Conservation (phyloP, 225 moss, liverwort and hornwort species). For the Pseudoscleropodium purum region DNA sequence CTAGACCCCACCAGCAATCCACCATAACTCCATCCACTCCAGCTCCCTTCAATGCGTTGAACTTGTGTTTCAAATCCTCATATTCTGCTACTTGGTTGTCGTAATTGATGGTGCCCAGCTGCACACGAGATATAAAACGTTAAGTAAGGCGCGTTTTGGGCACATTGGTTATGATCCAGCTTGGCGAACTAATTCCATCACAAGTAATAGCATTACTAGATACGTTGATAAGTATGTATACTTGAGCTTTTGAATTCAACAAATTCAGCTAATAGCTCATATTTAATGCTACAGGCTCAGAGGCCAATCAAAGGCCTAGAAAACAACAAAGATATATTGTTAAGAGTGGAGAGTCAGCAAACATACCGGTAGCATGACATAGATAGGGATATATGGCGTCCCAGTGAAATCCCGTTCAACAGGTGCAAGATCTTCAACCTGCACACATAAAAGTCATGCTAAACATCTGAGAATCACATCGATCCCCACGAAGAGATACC, state of each 20-base stretch:
- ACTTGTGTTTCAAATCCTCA: conserved; percentile 44
- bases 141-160: neutral
- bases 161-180: neutral
- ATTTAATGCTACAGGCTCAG: neutral
- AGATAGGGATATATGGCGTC: conserved; percentile 79
- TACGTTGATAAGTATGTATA: neutral
- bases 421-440: neutral
- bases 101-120: conserved; percentile 36
- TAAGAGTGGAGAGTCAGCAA: neutral
- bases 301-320: neutral
- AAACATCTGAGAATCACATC: neutral
- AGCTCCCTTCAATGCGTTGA: conserved; percentile 40
- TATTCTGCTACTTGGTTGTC: conserved; percentile 60
- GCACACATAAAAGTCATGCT: neutral
- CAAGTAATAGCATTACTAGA: neutral
- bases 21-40: conserved; percentile 83
- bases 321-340: neutral
- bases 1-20: conserved; percentile 80
- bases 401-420: conserved; percentile 71
- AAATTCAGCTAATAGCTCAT: neutral
- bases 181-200: neutral
- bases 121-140: neutral
- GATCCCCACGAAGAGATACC: neutral
- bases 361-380: conserved; percentile 94
- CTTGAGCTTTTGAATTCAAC: neutral